phyloP scores from a whole-genome alignment of 2,329 filamentous ascomycete genomes.

The Cordyceps pruinosa region DNA sequence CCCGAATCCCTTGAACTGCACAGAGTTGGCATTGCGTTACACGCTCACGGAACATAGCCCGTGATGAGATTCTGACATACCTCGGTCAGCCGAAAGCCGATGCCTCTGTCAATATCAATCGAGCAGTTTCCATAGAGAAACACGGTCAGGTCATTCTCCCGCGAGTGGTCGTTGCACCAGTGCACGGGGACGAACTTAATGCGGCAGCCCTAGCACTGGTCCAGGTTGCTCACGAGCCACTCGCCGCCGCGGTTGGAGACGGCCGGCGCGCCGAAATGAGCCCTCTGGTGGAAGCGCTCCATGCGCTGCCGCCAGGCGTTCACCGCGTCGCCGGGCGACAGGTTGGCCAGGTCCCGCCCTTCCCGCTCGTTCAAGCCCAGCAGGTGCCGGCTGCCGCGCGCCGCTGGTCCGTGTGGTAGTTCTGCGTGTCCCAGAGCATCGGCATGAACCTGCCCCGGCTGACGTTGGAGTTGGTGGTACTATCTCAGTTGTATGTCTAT shows the following conservation, averaged over 20 bases:
- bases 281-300: too few relatives aligned
- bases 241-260: too few relatives aligned
- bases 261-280: too few relatives aligned
- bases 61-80: slow-evolving; percentile 3
- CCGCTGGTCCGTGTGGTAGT: slow-evolving; percentile 16
- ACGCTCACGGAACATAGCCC: background rate
- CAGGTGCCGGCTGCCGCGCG: too few relatives aligned
- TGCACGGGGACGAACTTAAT: slow-evolving; percentile 40
- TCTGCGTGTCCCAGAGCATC: slow-evolving; percentile 19
- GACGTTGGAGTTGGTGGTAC: slow-evolving; percentile 16
- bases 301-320: too few relatives aligned
- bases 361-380: too few relatives aligned
- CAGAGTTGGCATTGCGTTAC: background rate
- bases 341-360: too few relatives aligned
- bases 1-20: slow-evolving; percentile 25
- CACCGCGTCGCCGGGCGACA: too few relatives aligned
- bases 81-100: slow-evolving; percentile 39
- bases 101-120: slow-evolving; percentile 19
- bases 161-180: slow-evolving; percentile 36
- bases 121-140: slow-evolving; percentile 33
- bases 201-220: slow-evolving; percentile 31
- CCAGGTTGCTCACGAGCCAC: slow-evolving; percentile 37
- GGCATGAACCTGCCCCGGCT: slow-evolving; percentile 17
- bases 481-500: slow-evolving; percentile 22
- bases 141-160: slow-evolving; percentile 36